These are phyloP conservation scores for Aspergillus sclerotiicarbonarius DNA, from an alignment of 495 filamentous ascomycete species.

Conservation along the genomic window DNA sequence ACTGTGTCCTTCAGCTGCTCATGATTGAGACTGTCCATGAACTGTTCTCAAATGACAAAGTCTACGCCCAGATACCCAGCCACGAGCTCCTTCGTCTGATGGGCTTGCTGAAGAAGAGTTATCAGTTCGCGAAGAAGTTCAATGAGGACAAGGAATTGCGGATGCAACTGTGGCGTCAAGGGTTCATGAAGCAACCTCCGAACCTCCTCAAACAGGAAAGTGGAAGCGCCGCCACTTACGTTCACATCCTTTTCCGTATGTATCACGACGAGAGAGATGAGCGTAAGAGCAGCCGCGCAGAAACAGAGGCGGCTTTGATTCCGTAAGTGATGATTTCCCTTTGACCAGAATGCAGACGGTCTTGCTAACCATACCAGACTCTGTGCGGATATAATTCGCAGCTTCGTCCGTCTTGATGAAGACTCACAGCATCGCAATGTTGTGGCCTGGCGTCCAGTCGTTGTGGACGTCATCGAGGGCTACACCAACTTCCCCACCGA, in stretches of 20 bases:
- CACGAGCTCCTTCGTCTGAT: conserved; percentile 86
- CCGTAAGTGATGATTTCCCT: conserved; percentile 54
- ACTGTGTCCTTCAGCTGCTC: conserved; percentile 92
- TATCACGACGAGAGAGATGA: conserved; percentile 87
- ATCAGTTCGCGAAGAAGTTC: conserved; percentile 93
- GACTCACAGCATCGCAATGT: conserved; percentile 96
- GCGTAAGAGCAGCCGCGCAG: conserved; percentile 68
- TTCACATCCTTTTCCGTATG: conserved; percentile 93
- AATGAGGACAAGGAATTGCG: conserved; percentile 95
- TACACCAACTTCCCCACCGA: conserved; percentile 84
- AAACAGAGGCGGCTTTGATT: conserved; percentile 87
- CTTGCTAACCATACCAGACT: conserved; percentile 45
- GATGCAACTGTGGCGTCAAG: conserved; percentile 91
- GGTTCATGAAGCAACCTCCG: conserved; percentile 99
- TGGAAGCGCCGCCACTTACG: conserved; percentile 88
- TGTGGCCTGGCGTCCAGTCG: conserved; percentile 92
- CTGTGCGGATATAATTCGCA: conserved; percentile 86
- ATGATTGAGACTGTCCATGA: conserved; percentile 99
- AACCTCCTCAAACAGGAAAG: conserved; percentile 98
- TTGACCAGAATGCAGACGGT: not conserved
- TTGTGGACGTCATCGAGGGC: conserved; percentile 95
- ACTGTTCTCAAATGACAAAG: conserved; percentile 93
- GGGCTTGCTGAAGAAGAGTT: conserved; percentile 89
- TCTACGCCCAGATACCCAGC: conserved; percentile 90
- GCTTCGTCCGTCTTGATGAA: conserved; percentile 81